A percentile compares a stretch with the other conserved stretches of the same genome.
Conservation (phyloP, 1,284 basidiomycete species). For the Ustilago bromivora region DNA sequence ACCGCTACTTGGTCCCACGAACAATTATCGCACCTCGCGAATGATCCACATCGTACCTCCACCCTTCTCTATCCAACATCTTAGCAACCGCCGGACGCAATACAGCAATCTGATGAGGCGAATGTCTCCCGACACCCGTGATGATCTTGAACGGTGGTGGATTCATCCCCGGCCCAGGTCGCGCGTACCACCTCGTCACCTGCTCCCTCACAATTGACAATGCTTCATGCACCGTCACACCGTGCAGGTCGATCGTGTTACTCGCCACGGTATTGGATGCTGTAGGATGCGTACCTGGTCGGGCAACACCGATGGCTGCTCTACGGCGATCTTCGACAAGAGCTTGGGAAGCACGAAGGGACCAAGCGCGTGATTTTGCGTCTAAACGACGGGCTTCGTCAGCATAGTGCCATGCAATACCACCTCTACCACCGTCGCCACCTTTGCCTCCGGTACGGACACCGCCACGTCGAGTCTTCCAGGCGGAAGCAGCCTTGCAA, state of each 20-base stretch:
- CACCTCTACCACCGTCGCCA: constrained; percentile 38
- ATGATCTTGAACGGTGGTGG: constrained; percentile 67
- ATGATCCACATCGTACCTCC: constrained; percentile 59
- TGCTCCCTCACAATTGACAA: constrained; percentile 67
- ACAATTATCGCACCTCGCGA: constrained; percentile 46
- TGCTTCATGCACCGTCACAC: constrained; percentile 68
- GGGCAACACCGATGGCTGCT: constrained; percentile 35
- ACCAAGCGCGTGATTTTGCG: constrained; percentile 67
- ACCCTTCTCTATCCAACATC: constrained; percentile 67
- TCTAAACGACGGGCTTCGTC: constrained; percentile 69
- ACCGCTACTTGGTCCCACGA: constrained; percentile 37
- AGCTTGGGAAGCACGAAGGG: constrained; percentile 64
- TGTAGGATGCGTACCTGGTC: constrained; percentile 7
- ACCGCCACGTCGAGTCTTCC: constrained; percentile 42
- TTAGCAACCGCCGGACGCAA: constrained; percentile 67
- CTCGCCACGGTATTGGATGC: constrained; percentile 20
- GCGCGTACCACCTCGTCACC: constrained; percentile 63
- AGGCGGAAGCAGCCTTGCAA: constrained; percentile 59
- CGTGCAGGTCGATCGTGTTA: constrained; percentile 68
- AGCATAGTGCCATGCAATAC: constrained; percentile 64
- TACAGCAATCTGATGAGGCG: constrained; percentile 65
- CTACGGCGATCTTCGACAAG: constrained; percentile 65
- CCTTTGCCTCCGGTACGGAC: constrained; percentile 37
- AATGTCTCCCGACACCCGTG: constrained; percentile 70
- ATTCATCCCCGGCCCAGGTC: constrained; percentile 23